Percentiles rank a stretch among this genome's conserved stretches.
Conservation (phyloP, 1,284 basidiomycete genomes). For the Fomitopsis palustris region DNA sequence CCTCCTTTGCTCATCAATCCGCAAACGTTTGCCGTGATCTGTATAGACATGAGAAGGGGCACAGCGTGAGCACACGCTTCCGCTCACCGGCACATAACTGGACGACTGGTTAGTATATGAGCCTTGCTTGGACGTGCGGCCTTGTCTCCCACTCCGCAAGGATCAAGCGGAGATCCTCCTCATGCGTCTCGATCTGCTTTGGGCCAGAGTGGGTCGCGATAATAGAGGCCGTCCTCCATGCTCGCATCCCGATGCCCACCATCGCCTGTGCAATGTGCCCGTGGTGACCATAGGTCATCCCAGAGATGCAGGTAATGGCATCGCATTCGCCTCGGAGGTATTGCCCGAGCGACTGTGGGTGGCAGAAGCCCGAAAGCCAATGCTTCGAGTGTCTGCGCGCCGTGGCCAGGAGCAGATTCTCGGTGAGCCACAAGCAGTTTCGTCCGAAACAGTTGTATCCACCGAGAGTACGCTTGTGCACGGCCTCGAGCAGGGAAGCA, state of each 20-base stretch:
- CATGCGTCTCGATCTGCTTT: not conserved
- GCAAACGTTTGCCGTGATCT: too few species aligned
- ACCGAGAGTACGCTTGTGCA: not conserved
- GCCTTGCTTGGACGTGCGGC: not conserved
- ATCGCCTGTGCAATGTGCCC: not conserved
- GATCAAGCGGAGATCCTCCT: not conserved
- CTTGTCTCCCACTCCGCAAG: not conserved
- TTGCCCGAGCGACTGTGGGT: not conserved
- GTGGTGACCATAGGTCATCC: not conserved
- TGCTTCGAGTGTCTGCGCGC: not conserved
- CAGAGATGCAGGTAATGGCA: not conserved
- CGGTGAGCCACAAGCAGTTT: slow-evolving; percentile 6
- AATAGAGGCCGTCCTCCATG: not conserved
- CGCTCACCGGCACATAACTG: too few species aligned
- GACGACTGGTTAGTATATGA: too few species aligned
- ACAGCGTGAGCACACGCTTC: too few species aligned
- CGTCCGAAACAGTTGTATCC: slow-evolving; percentile 3
- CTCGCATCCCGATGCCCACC: not conserved
- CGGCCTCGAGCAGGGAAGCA: slow-evolving; percentile 1
- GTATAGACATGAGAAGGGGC: too few species aligned
- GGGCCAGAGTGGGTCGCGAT: not conserved
- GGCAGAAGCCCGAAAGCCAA: slow-evolving; percentile 1
- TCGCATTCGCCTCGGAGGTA: not conserved
- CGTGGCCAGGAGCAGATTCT: not conserved
- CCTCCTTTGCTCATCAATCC: too few species aligned